These are phyloP conservation scores for Globisporangium spinosum DNA, from an alignment of 352 stramenopile species.

Conservation along the genomic window DNA sequence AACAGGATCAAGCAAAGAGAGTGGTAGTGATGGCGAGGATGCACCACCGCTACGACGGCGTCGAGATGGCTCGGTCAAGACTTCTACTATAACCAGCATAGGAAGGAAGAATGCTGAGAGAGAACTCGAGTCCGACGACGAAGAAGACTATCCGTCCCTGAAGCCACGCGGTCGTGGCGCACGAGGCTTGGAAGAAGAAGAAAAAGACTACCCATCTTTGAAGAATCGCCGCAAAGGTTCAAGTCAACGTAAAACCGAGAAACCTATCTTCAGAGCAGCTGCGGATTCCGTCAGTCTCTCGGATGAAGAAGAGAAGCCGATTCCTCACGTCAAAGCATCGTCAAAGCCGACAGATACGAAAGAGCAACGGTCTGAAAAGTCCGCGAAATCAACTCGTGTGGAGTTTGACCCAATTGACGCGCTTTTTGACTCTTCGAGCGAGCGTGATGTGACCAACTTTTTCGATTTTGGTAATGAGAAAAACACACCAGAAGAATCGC, in stretches of 20 bases:
- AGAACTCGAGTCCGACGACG: conserved; percentile 1
- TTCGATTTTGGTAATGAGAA: conserved; percentile 18
- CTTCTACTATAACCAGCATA: neutral
- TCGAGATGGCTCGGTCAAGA: neutral
- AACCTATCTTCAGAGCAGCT: neutral
- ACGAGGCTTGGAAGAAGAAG: conserved; percentile 15
- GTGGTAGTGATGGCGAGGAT: conserved; percentile 19
- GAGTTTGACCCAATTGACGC: conserved; percentile 60
- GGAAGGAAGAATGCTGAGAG: neutral
- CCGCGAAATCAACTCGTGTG: neutral
- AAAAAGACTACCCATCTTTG: conserved; percentile 22
- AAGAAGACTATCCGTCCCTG: conserved; percentile 8
- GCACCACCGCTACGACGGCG: conserved; percentile 10
- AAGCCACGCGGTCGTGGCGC: neutral
- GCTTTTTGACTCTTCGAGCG: conserved; percentile 52
- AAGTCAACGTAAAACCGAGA: neutral
- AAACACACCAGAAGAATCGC: neutral
- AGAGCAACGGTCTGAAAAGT: conserved; percentile 8
- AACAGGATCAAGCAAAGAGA: conserved; percentile 12
- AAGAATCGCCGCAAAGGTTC: conserved; percentile 17
- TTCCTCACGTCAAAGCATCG: neutral
- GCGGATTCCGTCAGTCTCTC: conserved; percentile 1
- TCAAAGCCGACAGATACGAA: conserved; percentile 5
- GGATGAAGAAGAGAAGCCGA: conserved; percentile 12
- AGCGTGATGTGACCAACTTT: conserved; percentile 39